Percentiles rank a stretch among this genome's conserved stretches.
These are phyloP conservation scores for Trichoderma polysporum DNA, from an alignment of 2,329 filamentous ascomycete genomes.

Conservation along the genomic window DNA sequence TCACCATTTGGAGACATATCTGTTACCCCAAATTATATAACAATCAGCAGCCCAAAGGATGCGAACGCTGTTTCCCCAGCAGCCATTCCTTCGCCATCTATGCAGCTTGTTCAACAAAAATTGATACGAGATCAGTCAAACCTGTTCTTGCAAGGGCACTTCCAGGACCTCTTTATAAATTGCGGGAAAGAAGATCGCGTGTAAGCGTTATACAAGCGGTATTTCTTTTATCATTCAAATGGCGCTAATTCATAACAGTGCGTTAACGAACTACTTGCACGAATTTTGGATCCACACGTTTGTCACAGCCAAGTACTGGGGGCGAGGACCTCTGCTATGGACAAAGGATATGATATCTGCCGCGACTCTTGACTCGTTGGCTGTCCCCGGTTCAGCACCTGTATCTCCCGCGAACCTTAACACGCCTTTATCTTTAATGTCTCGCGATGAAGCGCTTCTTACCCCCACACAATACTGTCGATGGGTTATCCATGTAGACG, in stretches of 20 bases:
- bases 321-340: not conserved
- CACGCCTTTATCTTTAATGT: too few species aligned
- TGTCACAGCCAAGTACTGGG: constrained; percentile 1
- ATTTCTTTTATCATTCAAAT: not conserved
- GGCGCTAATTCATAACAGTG: not conserved
- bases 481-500: not conserved
- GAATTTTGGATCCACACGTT: not conserved
- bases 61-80: not conserved
- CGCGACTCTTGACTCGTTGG: not conserved
- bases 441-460: not conserved
- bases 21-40: not conserved
- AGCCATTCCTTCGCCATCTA: not conserved
- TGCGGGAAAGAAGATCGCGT: not conserved
- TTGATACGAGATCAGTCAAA: not conserved
- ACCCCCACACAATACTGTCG: not conserved
- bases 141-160: not conserved
- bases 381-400: too few species aligned
- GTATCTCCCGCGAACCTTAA: too few species aligned
- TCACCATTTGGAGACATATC: not conserved
- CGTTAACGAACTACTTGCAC: not conserved
- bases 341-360: not conserved
- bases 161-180: not conserved
- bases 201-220: not conserved
- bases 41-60: not conserved
- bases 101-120: not conserved